Evolutionary conservation across 2,329 filamentous ascomycete species (phyloP), one percentile per base, ranked within the genome.

Genomic region (Aspergillus fumigatiaffinis): DNA sequence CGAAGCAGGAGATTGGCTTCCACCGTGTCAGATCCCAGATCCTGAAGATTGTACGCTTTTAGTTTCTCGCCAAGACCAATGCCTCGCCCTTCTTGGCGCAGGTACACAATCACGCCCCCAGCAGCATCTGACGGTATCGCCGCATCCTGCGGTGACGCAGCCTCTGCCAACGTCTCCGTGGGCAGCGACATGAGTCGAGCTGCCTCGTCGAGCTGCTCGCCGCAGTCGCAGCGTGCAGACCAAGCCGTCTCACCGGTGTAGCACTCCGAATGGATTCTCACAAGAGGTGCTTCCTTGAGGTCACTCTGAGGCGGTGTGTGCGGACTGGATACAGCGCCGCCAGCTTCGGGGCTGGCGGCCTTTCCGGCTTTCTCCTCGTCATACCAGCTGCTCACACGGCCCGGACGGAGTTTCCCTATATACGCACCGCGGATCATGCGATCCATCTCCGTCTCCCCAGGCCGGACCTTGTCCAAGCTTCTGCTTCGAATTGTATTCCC

Each of bases 191-290:
- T 99, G 1, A 99, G 79, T 26, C 94, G 84, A 1, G 93, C 94
- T 1, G 94, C 94, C 78, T 99, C 94, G 73, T 99, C 94, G 2
- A 99, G 83, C 73, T 99, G 94, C 77, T 99, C 94, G 56, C 94
- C 94, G 73, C 94, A 99, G 77, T 99, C 94, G 77, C 94, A 99
- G 28, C 94, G 87, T 38, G 94, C 93, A 7, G 92, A 97, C 94
- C 94, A 97, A 1, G 95, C 94, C 0, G 94, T 99, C 80, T 99
- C 94, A 58, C 94, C 94, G 0, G 94, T 99, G 75, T 99, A 99
- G 77, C 94, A 99, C 76, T 99, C 94, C 3, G 91, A 96, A 74
- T 99, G 94, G 70, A 99, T 99, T 56, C 94, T 85, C 50, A 99
- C 93, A 42, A 99, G 80, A 0, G 94, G 91, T 1, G 88, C 71